These are phyloP conservation scores for Colletotrichum sp. DNA, from an alignment of 2,329 filamentous ascomycete genomes.

Conservation along the genomic window DNA sequence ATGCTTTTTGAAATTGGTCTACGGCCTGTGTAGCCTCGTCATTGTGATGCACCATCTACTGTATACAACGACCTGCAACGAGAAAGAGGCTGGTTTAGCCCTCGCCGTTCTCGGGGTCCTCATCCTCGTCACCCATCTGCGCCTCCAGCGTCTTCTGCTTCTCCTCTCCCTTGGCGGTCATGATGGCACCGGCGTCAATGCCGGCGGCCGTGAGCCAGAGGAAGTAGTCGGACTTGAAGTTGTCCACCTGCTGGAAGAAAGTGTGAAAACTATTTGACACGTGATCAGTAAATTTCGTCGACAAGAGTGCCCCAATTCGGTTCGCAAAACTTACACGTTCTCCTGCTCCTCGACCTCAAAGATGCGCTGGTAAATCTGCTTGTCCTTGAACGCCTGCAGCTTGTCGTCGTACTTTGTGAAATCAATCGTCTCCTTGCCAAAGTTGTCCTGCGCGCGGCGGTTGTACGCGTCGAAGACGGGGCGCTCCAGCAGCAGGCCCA, in stretches of 20 bases:
- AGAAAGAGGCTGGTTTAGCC: conserved; percentile 29
- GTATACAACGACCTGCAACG: neutral
- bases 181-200: conserved; percentile 62
- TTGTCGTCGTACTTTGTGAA: conserved; percentile 79
- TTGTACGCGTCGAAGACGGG: conserved; percentile 95
- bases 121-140: conserved; percentile 47
- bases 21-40: neutral
- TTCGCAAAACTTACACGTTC: conserved; percentile 70
- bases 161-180: conserved; percentile 44
- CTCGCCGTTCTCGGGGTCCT: conserved; percentile 52
- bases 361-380: conserved; percentile 90
- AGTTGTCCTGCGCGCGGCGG: conserved; percentile 66
- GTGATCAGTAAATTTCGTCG: conserved; percentile 15
- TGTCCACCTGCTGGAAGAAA: conserved; percentile 82
- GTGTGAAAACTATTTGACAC: conserved; percentile 65
- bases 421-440: conserved; percentile 72
- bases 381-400: conserved; percentile 88
- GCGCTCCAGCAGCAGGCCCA: conserved; percentile 86
- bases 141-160: conserved; percentile 38
- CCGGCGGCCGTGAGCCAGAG: conserved; percentile 76
- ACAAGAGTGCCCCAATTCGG: neutral
- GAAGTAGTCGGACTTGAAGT: conserved; percentile 74
- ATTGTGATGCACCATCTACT: neutral
- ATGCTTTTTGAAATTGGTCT: neutral
- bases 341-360: conserved; percentile 88